phyloP scores from a whole-genome alignment of 2,329 filamentous ascomycete species.

The Penicillium brasilianum region DNA sequence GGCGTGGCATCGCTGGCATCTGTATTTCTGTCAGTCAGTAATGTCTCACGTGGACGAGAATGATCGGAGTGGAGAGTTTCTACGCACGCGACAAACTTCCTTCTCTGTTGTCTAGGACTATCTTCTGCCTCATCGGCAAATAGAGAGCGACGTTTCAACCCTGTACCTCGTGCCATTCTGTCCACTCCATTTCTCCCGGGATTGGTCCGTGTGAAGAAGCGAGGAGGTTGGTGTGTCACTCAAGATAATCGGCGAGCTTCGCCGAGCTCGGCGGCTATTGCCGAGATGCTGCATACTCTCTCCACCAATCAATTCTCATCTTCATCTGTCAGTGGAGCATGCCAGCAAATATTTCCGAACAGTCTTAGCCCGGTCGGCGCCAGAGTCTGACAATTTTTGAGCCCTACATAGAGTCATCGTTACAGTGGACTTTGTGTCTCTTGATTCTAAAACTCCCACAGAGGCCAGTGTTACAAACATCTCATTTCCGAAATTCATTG shows the following conservation, averaged over 20 bases:
- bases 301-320: background rate
- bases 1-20: constrained; percentile 51
- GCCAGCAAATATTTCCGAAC: background rate
- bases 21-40: constrained; percentile 14
- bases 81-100: constrained; percentile 42
- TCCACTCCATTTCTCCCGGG: constrained; percentile 3
- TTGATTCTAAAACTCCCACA: background rate
- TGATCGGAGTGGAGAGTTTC: background rate
- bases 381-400: background rate
- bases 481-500: background rate
- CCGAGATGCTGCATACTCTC: constrained; percentile 12
- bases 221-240: background rate
- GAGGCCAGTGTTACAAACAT: background rate
- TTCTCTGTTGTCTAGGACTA: constrained; percentile 25
- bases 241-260: constrained; percentile 12
- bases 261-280: constrained; percentile 21
- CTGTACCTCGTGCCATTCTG: constrained; percentile 22
- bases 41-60: background rate
- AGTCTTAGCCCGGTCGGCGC: background rate
- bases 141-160: constrained; percentile 22
- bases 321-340: background rate
- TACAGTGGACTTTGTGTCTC: background rate
- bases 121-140: constrained; percentile 24
- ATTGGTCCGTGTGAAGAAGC: constrained; percentile 18
- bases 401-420: background rate